Conservation (phyloP, 2,329 filamentous ascomycete genomes). For the Aspergillus novofumigatus region DNA sequence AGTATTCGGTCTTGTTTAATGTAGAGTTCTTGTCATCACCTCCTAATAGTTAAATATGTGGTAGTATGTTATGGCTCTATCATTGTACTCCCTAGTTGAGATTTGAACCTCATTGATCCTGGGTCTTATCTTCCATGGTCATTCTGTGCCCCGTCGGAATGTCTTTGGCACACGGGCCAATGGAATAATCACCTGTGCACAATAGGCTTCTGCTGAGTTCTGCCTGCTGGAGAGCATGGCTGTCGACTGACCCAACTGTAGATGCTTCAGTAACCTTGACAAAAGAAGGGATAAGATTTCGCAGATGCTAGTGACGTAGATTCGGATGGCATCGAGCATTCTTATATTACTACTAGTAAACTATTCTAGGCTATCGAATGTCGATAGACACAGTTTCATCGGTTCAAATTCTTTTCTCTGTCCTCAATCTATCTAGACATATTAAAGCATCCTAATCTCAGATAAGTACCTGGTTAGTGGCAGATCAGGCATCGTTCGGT, state of each 20-base stretch:
- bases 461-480: constrained; percentile 6
- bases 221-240: not conserved
- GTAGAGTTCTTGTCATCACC: no score
- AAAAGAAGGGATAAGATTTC: not conserved
- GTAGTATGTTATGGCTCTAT: not conserved
- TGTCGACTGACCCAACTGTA: not conserved
- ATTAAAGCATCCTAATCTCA: not conserved
- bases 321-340: not conserved
- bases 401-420: not conserved
- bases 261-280: not conserved
- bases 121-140: not conserved
- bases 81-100: no score
- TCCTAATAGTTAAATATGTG: not conserved
- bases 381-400: not conserved
- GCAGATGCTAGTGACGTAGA: not conserved
- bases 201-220: not conserved
- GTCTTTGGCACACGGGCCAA: not conserved
- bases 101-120: not conserved
- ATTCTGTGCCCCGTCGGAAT: not conserved
- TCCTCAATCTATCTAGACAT: not conserved
- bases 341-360: not conserved
- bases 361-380: not conserved
- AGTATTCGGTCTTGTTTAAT: no score
- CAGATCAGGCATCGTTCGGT: constrained; percentile 16
- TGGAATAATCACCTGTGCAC: not conserved